Percentiles rank a stretch among this genome's conserved stretches.
Evolutionary conservation across 805 yeast species (phyloP).

Genomic region (Myxozyma melibiosi): DNA sequence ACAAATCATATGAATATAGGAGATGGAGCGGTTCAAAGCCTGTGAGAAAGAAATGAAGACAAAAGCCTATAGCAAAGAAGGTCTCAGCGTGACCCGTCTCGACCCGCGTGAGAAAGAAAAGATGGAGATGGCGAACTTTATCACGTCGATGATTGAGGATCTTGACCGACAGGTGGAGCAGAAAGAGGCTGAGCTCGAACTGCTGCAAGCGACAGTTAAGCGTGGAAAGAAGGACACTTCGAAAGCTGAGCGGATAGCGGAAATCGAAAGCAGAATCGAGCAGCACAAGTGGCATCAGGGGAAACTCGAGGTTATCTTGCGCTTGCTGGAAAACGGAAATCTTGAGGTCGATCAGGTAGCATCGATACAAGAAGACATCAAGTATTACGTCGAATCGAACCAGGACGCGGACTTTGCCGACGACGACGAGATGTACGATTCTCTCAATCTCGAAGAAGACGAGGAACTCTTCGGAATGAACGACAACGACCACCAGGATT

Average conservation of each 20-base stretch:
- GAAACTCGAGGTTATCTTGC: constrained; percentile 74
- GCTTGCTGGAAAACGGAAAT: constrained; percentile 76
- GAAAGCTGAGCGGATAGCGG: constrained; percentile 62
- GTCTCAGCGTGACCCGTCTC: constrained; percentile 69
- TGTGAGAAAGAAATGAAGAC: constrained; percentile 92
- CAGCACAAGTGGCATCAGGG: constrained; percentile 79
- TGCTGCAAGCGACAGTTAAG: constrained; percentile 53
- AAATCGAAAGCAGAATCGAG: constrained; percentile 62
- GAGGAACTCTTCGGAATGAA: constrained; percentile 48
- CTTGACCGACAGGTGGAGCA: constrained; percentile 78
- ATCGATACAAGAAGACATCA: constrained; percentile 82
- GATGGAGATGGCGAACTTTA: constrained; percentile 68
- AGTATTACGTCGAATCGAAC: constrained; percentile 89
- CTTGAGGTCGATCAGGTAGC: constrained; percentile 76
- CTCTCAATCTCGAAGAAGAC: constrained; percentile 66
- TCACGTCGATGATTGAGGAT: constrained; percentile 74
- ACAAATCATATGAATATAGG: constrained; percentile 41
- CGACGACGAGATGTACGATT: constrained; percentile 90
- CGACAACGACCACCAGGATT: constrained; percentile 33
- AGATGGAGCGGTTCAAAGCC: constrained; percentile 95
- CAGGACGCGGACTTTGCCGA: constrained; percentile 92
- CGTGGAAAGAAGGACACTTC: constrained; percentile 62
- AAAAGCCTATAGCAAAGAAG: constrained; percentile 92
- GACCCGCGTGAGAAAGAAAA: constrained; percentile 84
- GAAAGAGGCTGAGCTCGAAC: constrained; percentile 70